Base-by-base conservation (phyloP, 2,329 filamentous ascomycete species). In the Botrytis deweyae region DNA sequence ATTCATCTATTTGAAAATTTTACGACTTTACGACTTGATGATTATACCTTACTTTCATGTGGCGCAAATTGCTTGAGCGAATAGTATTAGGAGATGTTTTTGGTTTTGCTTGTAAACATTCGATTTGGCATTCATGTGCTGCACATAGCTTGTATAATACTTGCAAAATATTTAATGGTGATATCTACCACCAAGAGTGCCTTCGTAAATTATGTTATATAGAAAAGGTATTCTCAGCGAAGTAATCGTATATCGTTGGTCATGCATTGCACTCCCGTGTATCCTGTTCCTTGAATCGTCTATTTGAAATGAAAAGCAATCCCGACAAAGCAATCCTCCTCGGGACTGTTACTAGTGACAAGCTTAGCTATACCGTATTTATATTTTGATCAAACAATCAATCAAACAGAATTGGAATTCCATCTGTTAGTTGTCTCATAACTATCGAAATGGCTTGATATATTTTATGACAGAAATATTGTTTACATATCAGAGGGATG, bases 381-480 rank as follows among this genome's bases (percentile, higher is more conserved):
- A 52, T n/a, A 5, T 67, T 25, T 49, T 38, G 44, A 66, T 25
- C 29, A 18, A 1, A 36, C 6, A 22, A 52, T 16, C 33, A 67
- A 67, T 14, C 22, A 55, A 29, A 52, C 10, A 7, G 18, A 14
- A 14, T 40, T 29, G 4, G n/a, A 3, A 33, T 1, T 65, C 36
- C 0, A 18, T 16, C 10, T 14, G 49, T 67, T 22, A 10, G 33
- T 67, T 68, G 65, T 68, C 65, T 68, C 46, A 55, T 55, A 40
- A 68, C 1, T 68, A 68, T 68, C 42, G 46, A 68, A 68, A 55
- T 68, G 65, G 65, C 65, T 68, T 68, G 9, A 55, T 40, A 68
- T 22, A 3, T 55, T 67, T n/a, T 55, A 9, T 42, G 62, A 64
- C 22, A n/a, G 16, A 29, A 67, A 55, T 40, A 20, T 22, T 68